A percentile compares a stretch with the other conserved stretches of the same genome.
Conservation (phyloP, 345 rosid species). For the Mallotus nudiflorus region DNA sequence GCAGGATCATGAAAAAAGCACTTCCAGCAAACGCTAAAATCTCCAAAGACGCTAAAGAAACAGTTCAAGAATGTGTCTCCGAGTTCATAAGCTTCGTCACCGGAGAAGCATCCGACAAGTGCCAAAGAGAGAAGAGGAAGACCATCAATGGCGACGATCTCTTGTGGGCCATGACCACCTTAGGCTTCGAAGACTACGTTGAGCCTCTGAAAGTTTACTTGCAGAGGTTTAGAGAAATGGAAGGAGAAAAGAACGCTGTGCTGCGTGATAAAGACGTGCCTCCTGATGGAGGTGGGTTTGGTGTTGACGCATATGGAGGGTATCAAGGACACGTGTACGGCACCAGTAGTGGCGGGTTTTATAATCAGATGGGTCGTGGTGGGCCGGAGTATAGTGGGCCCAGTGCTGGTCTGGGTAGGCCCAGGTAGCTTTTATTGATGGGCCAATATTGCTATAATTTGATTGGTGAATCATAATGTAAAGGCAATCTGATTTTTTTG, state of each 20-base stretch:
- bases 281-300: conserved; percentile 7
- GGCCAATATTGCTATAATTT: too few relatives aligned
- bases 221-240: conserved; percentile 28
- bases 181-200: conserved; percentile 26
- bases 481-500: too few relatives aligned
- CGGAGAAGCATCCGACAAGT: conserved; percentile 29
- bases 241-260: conserved; percentile 21
- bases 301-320: conserved; percentile 8
- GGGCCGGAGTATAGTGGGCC: conserved; percentile 19
- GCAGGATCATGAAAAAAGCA: conserved; percentile 30
- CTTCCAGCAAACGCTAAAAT: conserved; percentile 27
- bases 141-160: conserved; percentile 30
- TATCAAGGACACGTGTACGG: conserved; percentile 23
- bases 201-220: conserved; percentile 23
- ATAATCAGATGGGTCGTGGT: conserved; percentile 11
- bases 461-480: not conserved
- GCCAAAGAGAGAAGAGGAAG: conserved; percentile 30
- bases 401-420: conserved; percentile 8
- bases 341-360: conserved; percentile 12
- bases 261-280: conserved; percentile 26
- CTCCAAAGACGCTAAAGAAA: conserved; percentile 30
- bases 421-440: not conserved
- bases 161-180: conserved; percentile 28
- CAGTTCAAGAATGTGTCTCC: conserved; percentile 28
- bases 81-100: conserved; percentile 32